Percentiles rank a stretch among this genome's conserved stretches.
These are phyloP conservation scores for Hypoxylon sp. DNA, from an alignment of 2,329 filamentous ascomycete species.

Conservation along the genomic window DNA sequence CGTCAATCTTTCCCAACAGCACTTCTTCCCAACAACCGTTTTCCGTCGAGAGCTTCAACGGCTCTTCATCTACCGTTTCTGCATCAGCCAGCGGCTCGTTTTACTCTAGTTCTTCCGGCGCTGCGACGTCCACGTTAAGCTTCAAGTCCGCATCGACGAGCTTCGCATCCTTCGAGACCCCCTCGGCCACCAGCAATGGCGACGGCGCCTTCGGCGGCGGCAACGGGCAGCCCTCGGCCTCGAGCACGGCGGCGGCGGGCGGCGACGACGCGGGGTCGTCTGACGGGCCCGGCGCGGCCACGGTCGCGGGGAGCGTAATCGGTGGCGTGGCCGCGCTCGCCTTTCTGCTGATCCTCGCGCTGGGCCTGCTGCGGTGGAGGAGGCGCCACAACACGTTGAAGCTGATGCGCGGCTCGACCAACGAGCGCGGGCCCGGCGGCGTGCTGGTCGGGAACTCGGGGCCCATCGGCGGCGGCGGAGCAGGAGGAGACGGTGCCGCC, in stretches of 20 bases:
- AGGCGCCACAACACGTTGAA: conserved; percentile 56
- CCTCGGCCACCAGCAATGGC: conserved; percentile 23
- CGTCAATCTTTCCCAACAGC: conserved; percentile 34
- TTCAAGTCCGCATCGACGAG: conserved; percentile 24
- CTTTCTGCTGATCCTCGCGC: conserved; percentile 61
- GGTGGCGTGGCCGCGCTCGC: conserved; percentile 66
- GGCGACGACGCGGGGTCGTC: conserved; percentile 32
- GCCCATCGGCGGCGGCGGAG: conserved; percentile 38
- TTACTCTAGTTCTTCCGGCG: conserved; percentile 17
- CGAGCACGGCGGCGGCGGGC: conserved; percentile 37
- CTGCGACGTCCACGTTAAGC: conserved; percentile 24
- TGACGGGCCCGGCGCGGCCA: conserved; percentile 41
- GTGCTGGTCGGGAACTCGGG: conserved; percentile 44
- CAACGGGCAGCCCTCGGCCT: conserved; percentile 38
- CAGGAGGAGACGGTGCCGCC: conserved; percentile 33
- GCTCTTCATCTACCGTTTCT: conserved; percentile 27
- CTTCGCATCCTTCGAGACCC: conserved; percentile 17
- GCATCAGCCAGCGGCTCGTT: conserved; percentile 23
- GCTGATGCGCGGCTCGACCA: conserved; percentile 53
- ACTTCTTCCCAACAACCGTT: conserved; percentile 38
- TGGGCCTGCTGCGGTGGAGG: conserved; percentile 64
- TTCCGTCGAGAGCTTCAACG: conserved; percentile 30
- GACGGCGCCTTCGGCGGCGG: conserved; percentile 31
- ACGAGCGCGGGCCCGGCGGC: conserved; percentile 45
- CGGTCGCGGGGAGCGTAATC: conserved; percentile 64